Percentiles rank a stretch among this genome's conserved stretches.
Conservation (phyloP, 306 rosid species). For the Benincasa hispida region DNA sequence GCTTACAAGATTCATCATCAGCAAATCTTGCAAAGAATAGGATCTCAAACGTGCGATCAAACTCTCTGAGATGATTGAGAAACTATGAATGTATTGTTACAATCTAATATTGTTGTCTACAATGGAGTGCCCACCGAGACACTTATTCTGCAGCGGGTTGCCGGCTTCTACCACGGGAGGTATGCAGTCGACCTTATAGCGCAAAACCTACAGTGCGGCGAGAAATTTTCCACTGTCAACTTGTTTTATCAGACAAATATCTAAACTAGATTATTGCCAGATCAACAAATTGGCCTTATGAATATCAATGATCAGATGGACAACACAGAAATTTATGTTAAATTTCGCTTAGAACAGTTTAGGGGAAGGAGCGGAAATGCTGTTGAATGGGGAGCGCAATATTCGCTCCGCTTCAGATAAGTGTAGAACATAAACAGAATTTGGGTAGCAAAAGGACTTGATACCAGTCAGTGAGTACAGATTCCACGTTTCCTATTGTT, state of each 20-base stretch:
- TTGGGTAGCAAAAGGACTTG: too few relatives aligned
- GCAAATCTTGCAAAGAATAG: neutral
- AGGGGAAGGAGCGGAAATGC: neutral
- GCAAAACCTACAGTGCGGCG: slow-evolving; percentile 31
- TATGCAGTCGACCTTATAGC: slow-evolving; percentile 82
- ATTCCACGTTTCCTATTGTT: too few relatives aligned
- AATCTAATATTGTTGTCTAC: neutral
- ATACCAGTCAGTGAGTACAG: too few relatives aligned
- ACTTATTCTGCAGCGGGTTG: slow-evolving; percentile 11
- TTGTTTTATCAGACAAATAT: neutral
- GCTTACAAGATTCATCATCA: neutral
- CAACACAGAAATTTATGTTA: neutral
- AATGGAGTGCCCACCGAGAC: neutral
- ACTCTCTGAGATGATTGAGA: neutral
- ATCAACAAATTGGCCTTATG: neutral
- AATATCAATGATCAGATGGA: too few relatives aligned
- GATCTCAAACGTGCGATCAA: neutral
- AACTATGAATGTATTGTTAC: slow-evolving; percentile 8
- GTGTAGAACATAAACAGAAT: too few relatives aligned
- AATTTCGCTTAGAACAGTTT: neutral
- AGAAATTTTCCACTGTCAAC: neutral
- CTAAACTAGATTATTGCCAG: neutral
- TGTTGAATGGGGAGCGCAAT: too few relatives aligned
- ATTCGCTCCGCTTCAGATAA: too few relatives aligned
- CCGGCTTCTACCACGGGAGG: slow-evolving; percentile 73